Base-by-base conservation (phyloP, 1,284 basidiomycete species). In the Boletellus deceptivus region DNA sequence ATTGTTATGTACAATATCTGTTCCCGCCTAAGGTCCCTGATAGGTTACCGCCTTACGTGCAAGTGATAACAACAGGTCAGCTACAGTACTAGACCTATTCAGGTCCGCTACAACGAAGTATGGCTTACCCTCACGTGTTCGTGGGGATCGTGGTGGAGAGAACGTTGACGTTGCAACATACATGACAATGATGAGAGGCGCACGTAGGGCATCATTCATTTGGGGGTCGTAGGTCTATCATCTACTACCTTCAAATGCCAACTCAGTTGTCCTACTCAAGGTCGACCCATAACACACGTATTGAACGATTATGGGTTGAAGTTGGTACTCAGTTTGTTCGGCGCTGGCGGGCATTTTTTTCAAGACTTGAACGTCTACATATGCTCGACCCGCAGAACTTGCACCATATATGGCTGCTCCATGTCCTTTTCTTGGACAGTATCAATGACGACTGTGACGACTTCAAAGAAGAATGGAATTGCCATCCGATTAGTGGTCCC, bases 261-360 rank as follows among this genome's bases (percentile, higher is more conserved):
- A 13, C 13, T 25, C 13, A 22, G 6, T 11, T n/a, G n/a, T n/a
- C 14, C n/a, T 22, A 22, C 22, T 20, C 10, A 24, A 55, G 49
- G 13, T 58, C 56, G 1, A 46, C 48, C 1, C 31, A 34, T 2
- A 58, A 58, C n/a, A 22, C 53, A 6, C n/a, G 16, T 1, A 76
- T 77, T 49, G 75, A 78, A 48, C 50, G 65, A 0, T 53, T 78
- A 0, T 78, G 72, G 73, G 62, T 65, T 1, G 69, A 73, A 25
- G 54, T 72, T 3, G 70, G 67, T 0, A 36, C 33, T 0, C 59
- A 58, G 1, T 62, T 62, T 46, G 61, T 46, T 1, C 13, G 36
- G 1, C 46, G 49, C 24, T 72, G 71, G 70, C 35, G 52, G 4
- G 57, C 58, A 2, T 68, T 72, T 35, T 72, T 72, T 24, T 52